A percentile compares a stretch with the other conserved stretches of the same genome.
Conservation (phyloP, 75 land plant genomes). For the Picea sitchensis region DNA sequence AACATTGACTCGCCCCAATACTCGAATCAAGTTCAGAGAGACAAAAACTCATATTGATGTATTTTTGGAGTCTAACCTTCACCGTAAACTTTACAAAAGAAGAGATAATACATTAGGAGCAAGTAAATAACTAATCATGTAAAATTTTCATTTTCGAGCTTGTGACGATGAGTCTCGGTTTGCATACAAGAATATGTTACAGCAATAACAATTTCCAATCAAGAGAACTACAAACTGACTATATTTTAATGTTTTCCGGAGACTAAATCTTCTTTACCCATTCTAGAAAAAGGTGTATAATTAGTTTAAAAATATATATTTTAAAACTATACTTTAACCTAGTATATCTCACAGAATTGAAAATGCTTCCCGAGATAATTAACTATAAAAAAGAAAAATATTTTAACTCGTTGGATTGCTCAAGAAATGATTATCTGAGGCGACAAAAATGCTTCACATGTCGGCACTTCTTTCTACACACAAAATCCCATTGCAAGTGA, state of each 20-base stretch:
- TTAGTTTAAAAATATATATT: neutral
- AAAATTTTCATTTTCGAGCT: neutral
- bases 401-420: neutral
- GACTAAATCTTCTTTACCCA: neutral
- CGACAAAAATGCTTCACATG: neutral
- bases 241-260: neutral
- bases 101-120: neutral
- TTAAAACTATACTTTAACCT: neutral
- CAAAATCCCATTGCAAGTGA: neutral
- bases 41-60: neutral
- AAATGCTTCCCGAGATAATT: neutral
- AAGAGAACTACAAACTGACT: neutral
- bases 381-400: neutral
- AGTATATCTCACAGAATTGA: neutral
- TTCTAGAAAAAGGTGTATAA: neutral
- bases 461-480: neutral
- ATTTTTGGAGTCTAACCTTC: neutral
- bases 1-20: neutral
- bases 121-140: neutral
- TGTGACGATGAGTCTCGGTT: neutral
- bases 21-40: neutral
- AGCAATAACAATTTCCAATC: neutral
- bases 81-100: neutral
- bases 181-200: neutral
- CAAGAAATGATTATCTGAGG: neutral